phyloP scores from a whole-genome alignment of 495 filamentous ascomycete species.

The Physcia stellaris region DNA sequence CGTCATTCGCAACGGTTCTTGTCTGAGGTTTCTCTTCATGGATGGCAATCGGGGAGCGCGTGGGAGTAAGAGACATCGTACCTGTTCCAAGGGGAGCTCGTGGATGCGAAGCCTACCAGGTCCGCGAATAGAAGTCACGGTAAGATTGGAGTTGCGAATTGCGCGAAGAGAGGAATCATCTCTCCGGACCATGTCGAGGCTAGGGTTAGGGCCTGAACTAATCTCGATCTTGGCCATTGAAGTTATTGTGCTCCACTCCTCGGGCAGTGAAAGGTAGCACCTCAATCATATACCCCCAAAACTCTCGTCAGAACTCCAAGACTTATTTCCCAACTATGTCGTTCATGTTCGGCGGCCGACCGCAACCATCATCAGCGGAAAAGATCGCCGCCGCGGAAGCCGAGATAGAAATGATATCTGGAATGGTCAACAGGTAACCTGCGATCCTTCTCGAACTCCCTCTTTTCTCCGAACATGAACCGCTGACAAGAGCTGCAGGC shows the following conservation, averaged over 20 bases:
- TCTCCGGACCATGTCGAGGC: too few species aligned
- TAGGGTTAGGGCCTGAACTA: slow-evolving; percentile 20
- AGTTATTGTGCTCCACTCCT: neutral
- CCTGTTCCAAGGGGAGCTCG: too few species aligned
- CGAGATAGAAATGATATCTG: slow-evolving; percentile 81
- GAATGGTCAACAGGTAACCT: slow-evolving; percentile 87
- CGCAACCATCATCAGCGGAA: slow-evolving; percentile 83
- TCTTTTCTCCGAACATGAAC: neutral
- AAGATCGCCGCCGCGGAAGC: slow-evolving; percentile 91
- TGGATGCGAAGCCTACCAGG: too few species aligned
- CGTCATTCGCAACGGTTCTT: slow-evolving; percentile 98
- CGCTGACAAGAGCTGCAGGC: slow-evolving; percentile 30
- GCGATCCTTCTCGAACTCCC: neutral
- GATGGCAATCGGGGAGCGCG: too few species aligned
- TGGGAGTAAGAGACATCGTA: too few species aligned
- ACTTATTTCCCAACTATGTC: slow-evolving; percentile 51
- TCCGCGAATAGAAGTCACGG: too few species aligned
- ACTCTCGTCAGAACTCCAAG: neutral
- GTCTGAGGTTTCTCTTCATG: slow-evolving; percentile 39
- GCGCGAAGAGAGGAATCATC: too few species aligned
- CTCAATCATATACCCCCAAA: too few species aligned
- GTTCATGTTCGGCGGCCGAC: slow-evolving; percentile 75
- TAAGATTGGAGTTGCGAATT: too few species aligned
- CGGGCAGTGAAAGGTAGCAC: neutral
- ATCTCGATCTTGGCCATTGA: neutral